A percentile compares a stretch with the other conserved stretches of the same genome.
Evolutionary conservation across 192 early-diverging fungal species (phyloP).

Genomic region (Backusella morwellensis): DNA sequence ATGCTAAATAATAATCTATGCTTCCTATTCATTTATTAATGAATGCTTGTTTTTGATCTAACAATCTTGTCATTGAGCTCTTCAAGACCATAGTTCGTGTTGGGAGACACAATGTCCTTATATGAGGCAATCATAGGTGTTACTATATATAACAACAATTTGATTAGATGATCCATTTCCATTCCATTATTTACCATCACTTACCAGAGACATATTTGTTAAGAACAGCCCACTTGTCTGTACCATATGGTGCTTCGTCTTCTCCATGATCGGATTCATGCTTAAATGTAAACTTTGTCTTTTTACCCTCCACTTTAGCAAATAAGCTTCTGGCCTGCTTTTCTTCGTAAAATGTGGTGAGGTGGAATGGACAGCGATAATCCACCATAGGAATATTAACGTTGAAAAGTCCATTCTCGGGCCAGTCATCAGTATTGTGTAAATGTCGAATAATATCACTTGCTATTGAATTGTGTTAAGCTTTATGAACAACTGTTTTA

Average conservation of each 20-base stretch:
- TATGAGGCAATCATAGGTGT: not conserved
- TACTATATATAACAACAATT: not conserved
- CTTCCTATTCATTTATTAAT: not conserved
- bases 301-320: not conserved
- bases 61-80: not conserved
- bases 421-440: slow-evolving; percentile 23
- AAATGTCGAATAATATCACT: slow-evolving; percentile 28
- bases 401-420: slow-evolving; percentile 35
- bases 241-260: not conserved
- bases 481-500: no score
- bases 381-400: slow-evolving; percentile 44
- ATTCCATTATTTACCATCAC: not conserved
- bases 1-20: no score
- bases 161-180: no score
- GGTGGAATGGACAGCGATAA: slow-evolving; percentile 19
- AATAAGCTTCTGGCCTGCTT: not conserved
- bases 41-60: not conserved
- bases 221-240: slow-evolving; percentile 27
- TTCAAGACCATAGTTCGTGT: not conserved
- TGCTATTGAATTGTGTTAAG: not conserved
- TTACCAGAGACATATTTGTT: slow-evolving; percentile 29
- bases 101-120: not conserved
- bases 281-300: not conserved
- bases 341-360: slow-evolving; percentile 21
- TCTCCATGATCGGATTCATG: not conserved